Evolutionary conservation across 371 early-diverging fungal genomes (phyloP).

Genomic region (Parasitella parasitica): DNA sequence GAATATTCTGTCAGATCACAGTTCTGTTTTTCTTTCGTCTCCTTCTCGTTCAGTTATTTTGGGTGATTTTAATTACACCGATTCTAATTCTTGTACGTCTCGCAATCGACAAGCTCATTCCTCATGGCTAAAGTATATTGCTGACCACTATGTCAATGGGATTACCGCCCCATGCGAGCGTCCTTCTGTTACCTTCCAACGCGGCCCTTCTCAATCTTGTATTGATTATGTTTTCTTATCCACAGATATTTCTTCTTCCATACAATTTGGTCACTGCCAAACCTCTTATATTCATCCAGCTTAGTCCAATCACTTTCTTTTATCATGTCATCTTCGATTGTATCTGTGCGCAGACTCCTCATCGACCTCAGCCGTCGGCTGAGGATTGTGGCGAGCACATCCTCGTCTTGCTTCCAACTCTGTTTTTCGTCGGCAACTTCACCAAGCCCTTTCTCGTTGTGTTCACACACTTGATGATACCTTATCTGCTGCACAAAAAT

Average conservation of each 20-base stretch:
- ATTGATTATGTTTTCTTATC: slow-evolving; percentile 9
- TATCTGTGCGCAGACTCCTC: background rate
- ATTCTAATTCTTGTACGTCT: background rate
- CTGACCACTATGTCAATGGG: background rate
- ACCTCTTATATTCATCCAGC: background rate
- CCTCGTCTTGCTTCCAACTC: background rate
- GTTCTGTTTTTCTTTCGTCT: background rate
- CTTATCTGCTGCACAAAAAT: background rate
- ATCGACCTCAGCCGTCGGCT: background rate
- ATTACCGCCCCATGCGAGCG: background rate
- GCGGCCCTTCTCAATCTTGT: slow-evolving; percentile 1
- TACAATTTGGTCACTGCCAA: background rate
- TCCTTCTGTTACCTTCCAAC: background rate
- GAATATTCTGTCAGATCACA: background rate
- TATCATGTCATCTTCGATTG: background rate
- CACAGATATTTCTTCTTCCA: background rate
- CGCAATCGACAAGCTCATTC: background rate
- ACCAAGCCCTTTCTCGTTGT: background rate
- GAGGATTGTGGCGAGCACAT: slow-evolving; percentile 15
- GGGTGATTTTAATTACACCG: slow-evolving; percentile 12
- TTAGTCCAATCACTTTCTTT: slow-evolving; percentile 11
- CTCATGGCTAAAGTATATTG: background rate
- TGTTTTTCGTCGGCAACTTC: background rate
- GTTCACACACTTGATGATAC: background rate
- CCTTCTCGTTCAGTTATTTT: background rate